phyloP scores from a whole-genome alignment of 129 eudicot species.

The Saussurea involucrata region DNA sequence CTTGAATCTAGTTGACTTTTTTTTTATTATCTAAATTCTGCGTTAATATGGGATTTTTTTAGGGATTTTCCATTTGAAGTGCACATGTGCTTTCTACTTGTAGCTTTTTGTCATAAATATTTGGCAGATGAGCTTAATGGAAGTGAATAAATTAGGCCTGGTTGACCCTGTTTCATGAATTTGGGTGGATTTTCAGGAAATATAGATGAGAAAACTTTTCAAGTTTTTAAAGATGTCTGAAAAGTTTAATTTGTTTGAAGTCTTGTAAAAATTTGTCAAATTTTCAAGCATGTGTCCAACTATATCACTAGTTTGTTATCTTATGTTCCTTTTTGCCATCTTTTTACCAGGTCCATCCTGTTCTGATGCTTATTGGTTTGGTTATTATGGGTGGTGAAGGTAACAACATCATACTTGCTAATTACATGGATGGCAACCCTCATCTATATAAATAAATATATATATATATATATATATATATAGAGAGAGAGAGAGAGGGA shows the following conservation, averaged over 20 bases:
- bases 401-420: conserved; percentile 14
- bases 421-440: not conserved
- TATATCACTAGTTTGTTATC: not conserved
- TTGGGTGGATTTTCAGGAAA: not conserved
- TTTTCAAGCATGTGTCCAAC: not conserved
- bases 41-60: not conserved
- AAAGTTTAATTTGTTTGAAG: not conserved
- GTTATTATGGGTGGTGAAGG: conserved; percentile 98
- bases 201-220: not conserved
- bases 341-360: conserved; percentile 84
- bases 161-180: not conserved
- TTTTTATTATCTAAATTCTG: not conserved
- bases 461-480: not conserved
- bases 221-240: not conserved
- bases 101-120: not conserved
- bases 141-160: not conserved
- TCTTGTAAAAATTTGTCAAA: not conserved
- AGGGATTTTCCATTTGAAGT: not conserved
- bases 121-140: not conserved
- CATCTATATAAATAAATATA: not conserved
- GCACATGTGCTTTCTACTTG: not conserved
- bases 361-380: conserved; percentile 87
- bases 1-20: not conserved
- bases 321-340: not conserved
- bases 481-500: too few relatives aligned